Evolutionary conservation across 1,139 yeast genomes (phyloP), one percentile per base, ranked within the genome.

Genomic region (Saccharomyces hybrid): DNA sequence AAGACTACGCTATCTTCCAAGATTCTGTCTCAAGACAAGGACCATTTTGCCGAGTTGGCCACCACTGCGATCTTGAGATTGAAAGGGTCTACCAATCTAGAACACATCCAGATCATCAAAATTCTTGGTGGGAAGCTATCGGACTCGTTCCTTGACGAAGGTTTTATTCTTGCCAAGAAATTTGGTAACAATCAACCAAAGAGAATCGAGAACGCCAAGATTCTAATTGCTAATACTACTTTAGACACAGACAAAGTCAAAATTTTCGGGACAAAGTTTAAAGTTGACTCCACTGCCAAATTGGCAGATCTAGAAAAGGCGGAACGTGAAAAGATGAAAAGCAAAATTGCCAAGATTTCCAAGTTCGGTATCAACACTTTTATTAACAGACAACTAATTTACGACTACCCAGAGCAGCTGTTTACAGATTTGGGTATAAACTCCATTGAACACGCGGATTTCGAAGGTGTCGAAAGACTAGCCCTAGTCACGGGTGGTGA

Each of bases 401-500:
- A 93, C 74, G 97, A 93, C 74, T 95, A 93, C 80, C 99, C 99
- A 31, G 99, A 93, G 73, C 97, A 89, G 72, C 77, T 93, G 61
- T 88, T 93, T 68, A 81, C 96, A 5, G 99, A 93, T 65, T 73
- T 89, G 48, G 83, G 85, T 55, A 87, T 93, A 65, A 91, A 89
- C 73, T 84, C 97, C 34, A 89, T 93, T 60, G 99, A 93, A 74
- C 99, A 95, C 68, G 99, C 99, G 23, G 99, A 95, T 72, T 95
- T 95, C 64, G 99, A 89, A 68, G 99, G 99, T 64, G 90, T 93
- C 56, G 99, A 93, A 76, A 84, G 99, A 70, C 80, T 93, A 63
- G 96, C 99, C 4, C 77, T 93, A 51, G 99, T 91, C 27, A 91
- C 98, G 5, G 99, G 99, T 51, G 99, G 96, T 65, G 99, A 93